Percentiles rank a stretch among this genome's conserved stretches.
Evolutionary conservation across 768 basidiomycete species (phyloP).

Genomic region (Russula compacta): DNA sequence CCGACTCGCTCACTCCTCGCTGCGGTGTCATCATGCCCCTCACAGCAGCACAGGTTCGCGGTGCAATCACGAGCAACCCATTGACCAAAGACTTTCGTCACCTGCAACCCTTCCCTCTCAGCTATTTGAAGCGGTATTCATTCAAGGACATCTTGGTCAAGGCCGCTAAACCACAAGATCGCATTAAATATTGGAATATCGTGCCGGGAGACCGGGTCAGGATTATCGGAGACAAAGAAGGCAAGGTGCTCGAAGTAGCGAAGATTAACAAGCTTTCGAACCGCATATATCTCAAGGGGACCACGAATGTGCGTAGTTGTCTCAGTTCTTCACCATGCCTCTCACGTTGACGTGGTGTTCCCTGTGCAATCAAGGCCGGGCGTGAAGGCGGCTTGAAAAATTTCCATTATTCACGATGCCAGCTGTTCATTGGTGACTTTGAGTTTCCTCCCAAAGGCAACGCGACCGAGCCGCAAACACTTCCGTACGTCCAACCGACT

Average conservation of each 20-base stretch:
- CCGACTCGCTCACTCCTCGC: not conserved
- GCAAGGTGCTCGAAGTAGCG: constrained; percentile 56
- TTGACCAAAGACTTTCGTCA: constrained; percentile 64
- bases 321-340: not conserved
- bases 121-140: constrained; percentile 37
- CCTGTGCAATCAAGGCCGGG: constrained; percentile 23
- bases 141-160: constrained; percentile 39
- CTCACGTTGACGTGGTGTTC: not conserved
- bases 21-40: constrained; percentile 9
- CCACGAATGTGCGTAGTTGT: constrained; percentile 27
- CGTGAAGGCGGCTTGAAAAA: constrained; percentile 3
- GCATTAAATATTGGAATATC: constrained; percentile 83
- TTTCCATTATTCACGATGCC: constrained; percentile 67
- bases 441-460: constrained; percentile 40
- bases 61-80: constrained; percentile 25
- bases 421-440: constrained; percentile 63
- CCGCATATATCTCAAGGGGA: constrained; percentile 47
- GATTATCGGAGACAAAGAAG: constrained; percentile 53
- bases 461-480: constrained; percentile 21
- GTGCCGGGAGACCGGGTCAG: constrained; percentile 77
- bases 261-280: constrained; percentile 69
- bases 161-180: constrained; percentile 50
- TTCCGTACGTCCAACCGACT: constrained; percentile 23
- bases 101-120: constrained; percentile 50
- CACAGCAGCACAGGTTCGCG: constrained; percentile 11